phyloP scores from a whole-genome alignment of 2,329 filamentous ascomycete genomes.

The Xylaria sp. region DNA sequence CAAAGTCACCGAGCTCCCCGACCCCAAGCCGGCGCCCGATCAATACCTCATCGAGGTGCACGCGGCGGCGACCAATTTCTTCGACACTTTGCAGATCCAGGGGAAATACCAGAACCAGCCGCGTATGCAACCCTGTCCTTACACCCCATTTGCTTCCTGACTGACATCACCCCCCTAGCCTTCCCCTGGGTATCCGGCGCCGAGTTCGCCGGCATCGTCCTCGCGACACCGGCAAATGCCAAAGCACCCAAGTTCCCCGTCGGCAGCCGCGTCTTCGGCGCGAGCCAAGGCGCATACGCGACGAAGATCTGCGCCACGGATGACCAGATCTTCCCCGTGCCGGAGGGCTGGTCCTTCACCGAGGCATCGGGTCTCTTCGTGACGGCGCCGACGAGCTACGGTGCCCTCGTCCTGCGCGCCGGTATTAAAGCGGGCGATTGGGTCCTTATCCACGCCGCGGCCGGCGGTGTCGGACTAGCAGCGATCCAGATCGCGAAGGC shows the following conservation, averaged over 20 bases:
- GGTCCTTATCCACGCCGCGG: conserved; percentile 87
- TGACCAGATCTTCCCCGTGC: conserved; percentile 64
- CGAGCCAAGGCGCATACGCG: conserved; percentile 79
- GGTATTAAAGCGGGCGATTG: conserved; percentile 73
- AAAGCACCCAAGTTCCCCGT: conserved; percentile 58
- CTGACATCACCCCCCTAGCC: conserved; percentile 36
- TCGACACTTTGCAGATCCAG: conserved; percentile 90
- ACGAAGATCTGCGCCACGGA: conserved; percentile 67
- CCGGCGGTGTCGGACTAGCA: conserved; percentile 83
- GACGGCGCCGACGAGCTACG: conserved; percentile 86
- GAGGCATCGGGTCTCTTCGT: conserved; percentile 88
- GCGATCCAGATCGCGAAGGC: conserved; percentile 94
- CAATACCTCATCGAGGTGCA: conserved; percentile 86
- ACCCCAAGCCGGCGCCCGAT: conserved; percentile 62
- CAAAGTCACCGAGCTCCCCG: conserved; percentile 65
- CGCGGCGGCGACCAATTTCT: conserved; percentile 90
- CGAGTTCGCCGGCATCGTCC: conserved; percentile 78
- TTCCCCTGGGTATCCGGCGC: conserved; percentile 83
- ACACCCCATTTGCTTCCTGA: not conserved
- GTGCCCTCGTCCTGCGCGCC: conserved; percentile 72
- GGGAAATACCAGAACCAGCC: conserved; percentile 95
- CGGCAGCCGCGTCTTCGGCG: conserved; percentile 82
- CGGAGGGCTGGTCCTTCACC: conserved; percentile 72
- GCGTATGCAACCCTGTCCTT: conserved; percentile 30
- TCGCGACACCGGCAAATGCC: conserved; percentile 55